phyloP scores from a whole-genome alignment of 2,329 filamentous ascomycete genomes.

The Penicillium sp. region DNA sequence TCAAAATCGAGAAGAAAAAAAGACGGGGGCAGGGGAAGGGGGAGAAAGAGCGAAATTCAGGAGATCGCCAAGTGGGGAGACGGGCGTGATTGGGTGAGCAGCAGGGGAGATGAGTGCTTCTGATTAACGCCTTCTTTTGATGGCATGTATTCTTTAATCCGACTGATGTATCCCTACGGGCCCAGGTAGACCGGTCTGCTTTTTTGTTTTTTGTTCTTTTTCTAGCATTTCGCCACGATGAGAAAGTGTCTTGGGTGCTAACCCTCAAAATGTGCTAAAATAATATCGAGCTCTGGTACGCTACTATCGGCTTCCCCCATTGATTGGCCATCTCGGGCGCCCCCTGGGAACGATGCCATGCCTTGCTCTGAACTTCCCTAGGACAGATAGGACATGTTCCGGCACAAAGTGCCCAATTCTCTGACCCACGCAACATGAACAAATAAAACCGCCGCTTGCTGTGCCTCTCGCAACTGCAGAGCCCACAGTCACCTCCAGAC shows the following conservation, averaged over 20 bases:
- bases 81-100: not conserved
- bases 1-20: not conserved
- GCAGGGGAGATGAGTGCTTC: conserved; percentile 7
- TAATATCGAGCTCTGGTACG: conserved; percentile 19
- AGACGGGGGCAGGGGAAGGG: not conserved
- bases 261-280: conserved; percentile 3
- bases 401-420: not conserved
- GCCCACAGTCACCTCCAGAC: conserved; percentile 10
- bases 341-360: not conserved
- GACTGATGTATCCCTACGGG: too few species aligned
- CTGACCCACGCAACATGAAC: not conserved
- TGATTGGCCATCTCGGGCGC: conserved; percentile 16
- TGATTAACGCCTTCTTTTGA: not conserved
- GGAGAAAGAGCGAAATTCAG: not conserved
- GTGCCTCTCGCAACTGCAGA: not conserved
- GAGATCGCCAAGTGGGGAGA: not conserved
- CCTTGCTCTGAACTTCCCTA: not conserved
- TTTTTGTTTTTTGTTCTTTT: not conserved
- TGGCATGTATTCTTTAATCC: not conserved
- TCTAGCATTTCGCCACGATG: not conserved
- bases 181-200: too few species aligned
- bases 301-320: conserved; percentile 8
- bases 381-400: not conserved
- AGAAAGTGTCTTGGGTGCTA: not conserved
- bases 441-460: not conserved